These are phyloP conservation scores for Russula sp. DNA, from an alignment of 768 basidiomycete species.

Conservation along the genomic window DNA sequence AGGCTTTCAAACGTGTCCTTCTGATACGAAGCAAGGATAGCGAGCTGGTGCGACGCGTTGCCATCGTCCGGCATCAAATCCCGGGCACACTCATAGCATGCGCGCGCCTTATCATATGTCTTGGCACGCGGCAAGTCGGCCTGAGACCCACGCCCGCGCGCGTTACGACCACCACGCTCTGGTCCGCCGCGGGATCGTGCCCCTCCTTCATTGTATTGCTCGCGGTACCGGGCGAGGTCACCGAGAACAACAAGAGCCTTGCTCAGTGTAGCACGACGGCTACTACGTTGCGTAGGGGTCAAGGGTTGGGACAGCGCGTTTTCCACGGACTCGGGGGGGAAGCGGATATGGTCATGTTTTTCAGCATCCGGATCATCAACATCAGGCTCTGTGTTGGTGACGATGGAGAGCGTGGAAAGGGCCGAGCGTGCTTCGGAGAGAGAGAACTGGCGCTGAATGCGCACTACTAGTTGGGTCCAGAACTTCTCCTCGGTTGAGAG, in stretches of 20 bases:
- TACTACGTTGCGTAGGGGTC: slow-evolving; percentile 49
- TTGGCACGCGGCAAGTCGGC: slow-evolving; percentile 31
- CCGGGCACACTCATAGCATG: slow-evolving; percentile 83
- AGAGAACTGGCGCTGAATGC: slow-evolving; percentile 65
- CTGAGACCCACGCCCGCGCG: slow-evolving; percentile 42
- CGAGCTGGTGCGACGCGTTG: slow-evolving; percentile 93
- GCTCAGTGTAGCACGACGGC: slow-evolving; percentile 68
- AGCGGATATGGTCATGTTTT: slow-evolving; percentile 52
- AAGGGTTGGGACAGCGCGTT: slow-evolving; percentile 29
- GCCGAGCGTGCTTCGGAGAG: slow-evolving; percentile 58
- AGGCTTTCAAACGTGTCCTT: slow-evolving; percentile 75
- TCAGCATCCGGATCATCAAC: slow-evolving; percentile 32
- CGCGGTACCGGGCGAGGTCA: slow-evolving; percentile 90
- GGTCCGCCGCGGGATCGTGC: slow-evolving; percentile 62
- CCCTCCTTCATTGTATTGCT: slow-evolving; percentile 75
- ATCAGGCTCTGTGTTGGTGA: slow-evolving; percentile 33
- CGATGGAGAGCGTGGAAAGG: slow-evolving; percentile 53
- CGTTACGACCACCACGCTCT: slow-evolving; percentile 52
- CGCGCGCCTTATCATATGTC: slow-evolving; percentile 68
- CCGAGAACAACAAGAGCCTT: slow-evolving; percentile 90
- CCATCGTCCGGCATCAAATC: slow-evolving; percentile 82
- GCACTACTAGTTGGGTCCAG: slow-evolving; percentile 74
- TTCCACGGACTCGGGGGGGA: slow-evolving; percentile 50
- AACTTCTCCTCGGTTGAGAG: slow-evolving; percentile 88
- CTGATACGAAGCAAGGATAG: slow-evolving; percentile 83